A percentile compares a stretch with the other conserved stretches of the same genome.
phyloP scores from a whole-genome alignment of 2,329 filamentous ascomycete genomes.

The Fusarium sororula region DNA sequence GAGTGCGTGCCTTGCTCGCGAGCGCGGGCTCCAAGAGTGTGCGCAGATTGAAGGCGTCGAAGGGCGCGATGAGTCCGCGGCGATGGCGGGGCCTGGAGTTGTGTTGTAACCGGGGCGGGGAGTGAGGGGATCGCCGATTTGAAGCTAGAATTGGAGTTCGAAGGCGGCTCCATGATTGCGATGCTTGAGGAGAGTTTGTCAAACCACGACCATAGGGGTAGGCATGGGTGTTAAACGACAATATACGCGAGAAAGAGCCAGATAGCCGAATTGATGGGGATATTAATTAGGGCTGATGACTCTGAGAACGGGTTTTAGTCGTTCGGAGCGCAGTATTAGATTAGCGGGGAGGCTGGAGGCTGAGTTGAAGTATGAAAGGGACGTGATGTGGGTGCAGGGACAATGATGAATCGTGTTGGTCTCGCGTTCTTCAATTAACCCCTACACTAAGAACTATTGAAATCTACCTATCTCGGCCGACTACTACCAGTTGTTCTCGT shows the following conservation, averaged over 20 bases:
- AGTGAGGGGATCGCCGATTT: conserved; percentile 37
- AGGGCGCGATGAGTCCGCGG: conserved; percentile 73
- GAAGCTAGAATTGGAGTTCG: conserved; percentile 20
- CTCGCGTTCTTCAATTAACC: conserved; percentile 33
- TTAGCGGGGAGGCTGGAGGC: conserved; percentile 34
- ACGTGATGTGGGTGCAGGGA: conserved; percentile 18
- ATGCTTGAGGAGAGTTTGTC: conserved; percentile 1
- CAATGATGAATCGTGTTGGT: conserved; percentile 33
- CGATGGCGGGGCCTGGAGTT: conserved; percentile 66
- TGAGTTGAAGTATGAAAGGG: conserved; percentile 12
- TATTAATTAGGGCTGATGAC: conserved; percentile 15
- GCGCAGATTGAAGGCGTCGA: conserved; percentile 79
- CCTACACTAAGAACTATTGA: background rate
- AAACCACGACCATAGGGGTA: background rate
- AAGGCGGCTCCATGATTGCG: conserved; percentile 33
- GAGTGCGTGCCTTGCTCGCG: conserved; percentile 61
- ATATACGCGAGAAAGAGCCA: background rate
- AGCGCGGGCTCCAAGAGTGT: conserved; percentile 69
- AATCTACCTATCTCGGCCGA: background rate
- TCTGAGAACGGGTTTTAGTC: conserved; percentile 1
- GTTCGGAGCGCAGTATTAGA: background rate
- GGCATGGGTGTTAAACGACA: conserved; percentile 1
- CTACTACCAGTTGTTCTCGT: background rate
- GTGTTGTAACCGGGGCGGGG: conserved; percentile 47
- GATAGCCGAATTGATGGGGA: background rate